Percentiles rank a stretch among this genome's conserved stretches.
These are phyloP conservation scores for Xylariaceae sp. DNA, from an alignment of 2,329 filamentous ascomycete genomes.

Conservation along the genomic window DNA sequence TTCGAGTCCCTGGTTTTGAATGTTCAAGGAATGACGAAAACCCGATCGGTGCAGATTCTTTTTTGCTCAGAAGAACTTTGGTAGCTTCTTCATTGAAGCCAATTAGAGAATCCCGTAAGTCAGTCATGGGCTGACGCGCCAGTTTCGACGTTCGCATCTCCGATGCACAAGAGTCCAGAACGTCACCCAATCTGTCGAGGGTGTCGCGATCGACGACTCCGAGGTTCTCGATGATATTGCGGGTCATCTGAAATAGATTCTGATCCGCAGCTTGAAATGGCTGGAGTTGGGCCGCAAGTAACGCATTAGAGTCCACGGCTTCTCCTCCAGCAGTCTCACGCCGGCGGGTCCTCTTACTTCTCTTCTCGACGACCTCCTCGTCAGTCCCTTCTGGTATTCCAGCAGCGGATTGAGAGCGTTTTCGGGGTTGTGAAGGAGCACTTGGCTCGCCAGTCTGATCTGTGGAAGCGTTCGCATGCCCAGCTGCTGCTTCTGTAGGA, in stretches of 20 bases:
- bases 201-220: conserved; percentile 47
- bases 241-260: conserved; percentile 51
- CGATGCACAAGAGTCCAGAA: conserved; percentile 47
- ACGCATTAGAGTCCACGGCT: conserved; percentile 45
- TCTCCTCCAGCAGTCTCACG: conserved; percentile 55
- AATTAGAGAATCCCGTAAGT: conserved; percentile 45
- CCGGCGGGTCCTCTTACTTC: conserved; percentile 62
- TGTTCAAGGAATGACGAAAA: conserved; percentile 62
- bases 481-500: conserved; percentile 28
- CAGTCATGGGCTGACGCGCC: conserved; percentile 40
- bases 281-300: conserved; percentile 51
- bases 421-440: conserved; percentile 43
- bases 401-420: conserved; percentile 59
- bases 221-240: conserved; percentile 51
- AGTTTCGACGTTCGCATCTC: conserved; percentile 49
- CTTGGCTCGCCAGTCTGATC: conserved; percentile 32
- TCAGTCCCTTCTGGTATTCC: conserved; percentile 52
- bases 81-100: conserved; percentile 51
- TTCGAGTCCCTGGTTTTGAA: conserved; percentile 52
- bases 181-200: conserved; percentile 41
- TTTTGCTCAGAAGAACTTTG: conserved; percentile 48
- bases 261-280: conserved; percentile 54
- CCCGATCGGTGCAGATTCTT: conserved; percentile 47
- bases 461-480: conserved; percentile 24
- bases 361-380: conserved; percentile 53